Evolutionary conservation across 2,329 filamentous ascomycete genomes (phyloP).

Genomic region (Talaromyces sp.): DNA sequence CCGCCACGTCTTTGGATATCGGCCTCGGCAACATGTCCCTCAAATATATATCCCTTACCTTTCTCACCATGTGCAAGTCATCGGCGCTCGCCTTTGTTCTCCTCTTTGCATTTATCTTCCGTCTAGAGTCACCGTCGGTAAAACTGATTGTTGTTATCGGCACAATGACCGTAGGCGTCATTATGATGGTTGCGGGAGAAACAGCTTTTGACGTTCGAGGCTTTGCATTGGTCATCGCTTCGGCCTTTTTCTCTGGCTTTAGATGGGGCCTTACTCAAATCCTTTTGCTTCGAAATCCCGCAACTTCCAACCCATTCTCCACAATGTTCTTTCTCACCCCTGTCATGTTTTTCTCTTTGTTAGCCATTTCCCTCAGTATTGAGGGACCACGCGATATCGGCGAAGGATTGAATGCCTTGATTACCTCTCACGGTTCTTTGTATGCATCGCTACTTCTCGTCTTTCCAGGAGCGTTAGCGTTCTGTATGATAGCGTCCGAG

Average conservation of each 20-base stretch:
- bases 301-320: slow-evolving; percentile 92
- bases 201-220: slow-evolving; percentile 81
- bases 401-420: slow-evolving; percentile 60
- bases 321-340: slow-evolving; percentile 97
- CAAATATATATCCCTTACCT: slow-evolving; percentile 93
- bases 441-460: slow-evolving; percentile 69
- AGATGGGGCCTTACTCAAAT: slow-evolving; percentile 99
- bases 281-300: slow-evolving; percentile 84
- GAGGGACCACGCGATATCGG: slow-evolving; percentile 70
- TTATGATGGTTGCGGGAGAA: slow-evolving; percentile 98
- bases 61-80: slow-evolving; percentile 99
- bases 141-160: slow-evolving; percentile 81
- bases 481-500: slow-evolving; percentile 93
- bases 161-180: slow-evolving; percentile 85
- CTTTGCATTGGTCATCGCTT: slow-evolving; percentile 87
- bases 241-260: slow-evolving; percentile 93
- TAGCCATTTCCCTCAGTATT: slow-evolving; percentile 75
- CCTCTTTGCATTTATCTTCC: slow-evolving; percentile 89
- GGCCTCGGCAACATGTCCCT: slow-evolving; percentile 92
- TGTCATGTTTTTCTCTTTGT: slow-evolving; percentile 83
- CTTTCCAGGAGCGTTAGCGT: slow-evolving; percentile 86
- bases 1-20: slow-evolving; percentile 90
- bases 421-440: slow-evolving; percentile 61
- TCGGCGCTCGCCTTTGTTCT: slow-evolving; percentile 93
- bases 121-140: slow-evolving; percentile 80